These are phyloP conservation scores for Prunus padus DNA, from an alignment of 306 rosid species.

Conservation along the genomic window DNA sequence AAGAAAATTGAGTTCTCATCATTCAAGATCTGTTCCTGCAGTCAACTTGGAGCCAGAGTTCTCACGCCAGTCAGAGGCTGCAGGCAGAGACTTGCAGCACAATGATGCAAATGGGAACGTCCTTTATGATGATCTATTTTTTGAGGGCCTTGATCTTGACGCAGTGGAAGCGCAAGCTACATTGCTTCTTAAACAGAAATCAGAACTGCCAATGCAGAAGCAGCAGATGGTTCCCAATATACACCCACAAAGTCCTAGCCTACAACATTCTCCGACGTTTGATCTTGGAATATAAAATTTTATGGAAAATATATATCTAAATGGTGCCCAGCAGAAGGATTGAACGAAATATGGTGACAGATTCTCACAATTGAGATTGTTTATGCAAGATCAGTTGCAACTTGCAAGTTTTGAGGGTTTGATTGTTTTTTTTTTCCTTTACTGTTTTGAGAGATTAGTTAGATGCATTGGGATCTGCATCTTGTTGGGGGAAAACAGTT, in stretches of 20 bases:
- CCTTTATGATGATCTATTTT: slow-evolving; percentile 65
- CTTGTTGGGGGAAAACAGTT: neutral
- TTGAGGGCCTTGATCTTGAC: slow-evolving; percentile 66
- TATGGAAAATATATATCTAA: neutral
- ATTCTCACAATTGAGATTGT: neutral
- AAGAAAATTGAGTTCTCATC: slow-evolving; percentile 50
- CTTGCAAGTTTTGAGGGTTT: neutral
- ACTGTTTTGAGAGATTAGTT: neutral
- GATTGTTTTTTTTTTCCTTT: neutral
- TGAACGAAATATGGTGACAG: neutral
- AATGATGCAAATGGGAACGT: slow-evolving; percentile 29
- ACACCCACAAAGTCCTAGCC: slow-evolving; percentile 25
- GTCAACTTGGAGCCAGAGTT: slow-evolving; percentile 65
- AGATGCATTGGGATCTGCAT: neutral
- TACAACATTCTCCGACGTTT: slow-evolving; percentile 61
- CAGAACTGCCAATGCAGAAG: slow-evolving; percentile 38
- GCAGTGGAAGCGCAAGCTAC: slow-evolving; percentile 82
- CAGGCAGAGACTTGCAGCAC: slow-evolving; percentile 30
- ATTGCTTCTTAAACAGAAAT: slow-evolving; percentile 58
- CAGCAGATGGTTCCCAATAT: slow-evolving; percentile 35
- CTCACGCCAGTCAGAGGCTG: slow-evolving; percentile 41
- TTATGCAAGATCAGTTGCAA: neutral
- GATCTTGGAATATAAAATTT: slow-evolving; percentile 71
- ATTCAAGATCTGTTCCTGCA: slow-evolving; percentile 47
- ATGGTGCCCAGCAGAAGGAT: neutral